Conservation (phyloP, 2,329 filamentous ascomycete species). For the Akanthomyces uredinophilus region DNA sequence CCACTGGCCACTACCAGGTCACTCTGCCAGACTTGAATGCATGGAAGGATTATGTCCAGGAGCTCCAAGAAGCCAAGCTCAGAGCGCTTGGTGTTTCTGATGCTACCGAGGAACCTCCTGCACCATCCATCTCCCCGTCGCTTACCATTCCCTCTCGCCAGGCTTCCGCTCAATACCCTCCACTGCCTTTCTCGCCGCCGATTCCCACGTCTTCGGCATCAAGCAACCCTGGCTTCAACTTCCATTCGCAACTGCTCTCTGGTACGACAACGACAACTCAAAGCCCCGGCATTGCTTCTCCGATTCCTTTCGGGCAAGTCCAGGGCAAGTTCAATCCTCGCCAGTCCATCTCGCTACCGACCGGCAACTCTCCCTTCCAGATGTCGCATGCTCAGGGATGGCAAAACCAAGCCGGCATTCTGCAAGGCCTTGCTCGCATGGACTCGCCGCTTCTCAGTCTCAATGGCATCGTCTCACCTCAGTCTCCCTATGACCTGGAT, state of each 20-base stretch:
- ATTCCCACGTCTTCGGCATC: conserved; percentile 72
- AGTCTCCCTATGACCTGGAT: conserved; percentile 57
- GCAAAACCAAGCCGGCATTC: conserved; percentile 52
- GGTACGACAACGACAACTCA: conserved; percentile 55
- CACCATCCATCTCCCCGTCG: conserved; percentile 62
- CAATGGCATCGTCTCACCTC: conserved; percentile 56
- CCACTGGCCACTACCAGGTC: conserved; percentile 52
- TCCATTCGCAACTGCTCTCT: conserved; percentile 55
- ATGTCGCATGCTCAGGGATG: conserved; percentile 55
- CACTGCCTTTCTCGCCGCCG: conserved; percentile 77
- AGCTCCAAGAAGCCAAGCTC: conserved; percentile 85
- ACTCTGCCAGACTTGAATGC: conserved; percentile 65
- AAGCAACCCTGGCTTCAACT: conserved; percentile 61
- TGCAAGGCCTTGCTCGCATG: conserved; percentile 48
- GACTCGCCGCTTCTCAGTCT: conserved; percentile 62
- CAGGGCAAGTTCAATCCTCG: conserved; percentile 60
- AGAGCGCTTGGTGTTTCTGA: conserved; percentile 83
- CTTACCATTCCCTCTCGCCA: conserved; percentile 59
- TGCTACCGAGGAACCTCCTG: conserved; percentile 65
- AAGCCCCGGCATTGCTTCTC: conserved; percentile 64
- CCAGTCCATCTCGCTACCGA: conserved; percentile 65
- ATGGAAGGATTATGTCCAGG: conserved; percentile 73
- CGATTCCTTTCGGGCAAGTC: conserved; percentile 61
- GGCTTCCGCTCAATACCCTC: conserved; percentile 68
- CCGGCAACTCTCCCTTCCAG: conserved; percentile 62